phyloP scores from a whole-genome alignment of 495 filamentous ascomycete genomes.

The Penicillium daleae region DNA sequence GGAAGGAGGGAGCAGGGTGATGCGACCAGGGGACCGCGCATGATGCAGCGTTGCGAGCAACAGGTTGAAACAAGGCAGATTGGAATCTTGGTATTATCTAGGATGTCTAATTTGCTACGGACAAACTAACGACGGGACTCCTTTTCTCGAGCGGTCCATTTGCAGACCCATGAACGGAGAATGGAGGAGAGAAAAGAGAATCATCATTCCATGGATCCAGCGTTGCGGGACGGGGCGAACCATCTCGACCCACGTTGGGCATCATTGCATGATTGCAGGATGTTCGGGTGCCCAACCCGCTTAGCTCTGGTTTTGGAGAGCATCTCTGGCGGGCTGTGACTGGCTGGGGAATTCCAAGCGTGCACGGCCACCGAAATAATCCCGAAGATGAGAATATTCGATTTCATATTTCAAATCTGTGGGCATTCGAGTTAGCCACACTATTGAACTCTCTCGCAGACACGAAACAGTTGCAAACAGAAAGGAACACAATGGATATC shows the following conservation, averaged over 20 bases:
- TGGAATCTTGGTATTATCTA: background rate
- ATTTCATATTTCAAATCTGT: background rate
- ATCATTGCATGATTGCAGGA: slow-evolving; percentile 54
- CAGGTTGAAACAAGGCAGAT: slow-evolving; percentile 6
- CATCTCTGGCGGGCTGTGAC: background rate
- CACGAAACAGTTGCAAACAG: slow-evolving; percentile 14
- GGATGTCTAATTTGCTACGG: background rate
- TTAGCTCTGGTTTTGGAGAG: background rate
- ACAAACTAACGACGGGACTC: background rate
- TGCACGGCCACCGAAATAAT: background rate
- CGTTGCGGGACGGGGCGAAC: slow-evolving; percentile 31
- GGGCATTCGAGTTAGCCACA: slow-evolving; percentile 13
- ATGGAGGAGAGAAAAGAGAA: background rate
- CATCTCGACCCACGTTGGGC: slow-evolving; percentile 43
- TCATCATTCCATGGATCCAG: slow-evolving; percentile 8
- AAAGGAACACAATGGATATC: slow-evolving; percentile 26
- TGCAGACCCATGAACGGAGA: background rate
- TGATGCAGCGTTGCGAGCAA: background rate
- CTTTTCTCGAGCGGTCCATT: background rate
- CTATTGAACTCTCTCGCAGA: background rate
- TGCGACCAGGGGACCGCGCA: background rate
- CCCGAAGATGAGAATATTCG: background rate
- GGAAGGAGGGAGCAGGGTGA: background rate
- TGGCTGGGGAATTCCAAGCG: background rate
- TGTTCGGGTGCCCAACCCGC: slow-evolving; percentile 5